These are phyloP conservation scores for Pyricularia grisea DNA, from an alignment of 2,329 filamentous ascomycete genomes.

Conservation along the genomic window DNA sequence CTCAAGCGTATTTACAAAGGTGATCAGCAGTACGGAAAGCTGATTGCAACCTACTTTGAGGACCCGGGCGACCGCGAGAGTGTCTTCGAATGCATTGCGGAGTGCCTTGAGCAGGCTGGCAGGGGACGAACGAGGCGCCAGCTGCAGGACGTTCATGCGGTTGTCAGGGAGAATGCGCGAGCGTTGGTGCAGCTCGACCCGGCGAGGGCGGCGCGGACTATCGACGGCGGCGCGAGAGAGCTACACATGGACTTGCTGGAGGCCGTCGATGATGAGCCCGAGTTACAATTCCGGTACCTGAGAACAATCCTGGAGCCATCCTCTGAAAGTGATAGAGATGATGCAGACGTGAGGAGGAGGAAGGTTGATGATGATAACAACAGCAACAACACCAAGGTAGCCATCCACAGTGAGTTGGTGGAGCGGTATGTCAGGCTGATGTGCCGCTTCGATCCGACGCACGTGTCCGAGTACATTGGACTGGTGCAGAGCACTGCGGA, in stretches of 20 bases:
- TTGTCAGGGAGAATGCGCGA: constrained; percentile 55
- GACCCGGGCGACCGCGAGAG: constrained; percentile 66
- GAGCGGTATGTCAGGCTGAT: constrained; percentile 86
- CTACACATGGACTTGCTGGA: constrained; percentile 59
- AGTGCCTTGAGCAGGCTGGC: constrained; percentile 46
- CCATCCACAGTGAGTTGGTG: constrained; percentile 50
- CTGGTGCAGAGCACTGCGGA: constrained; percentile 61
- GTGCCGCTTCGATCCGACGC: constrained; percentile 73
- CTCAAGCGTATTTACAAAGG: constrained; percentile 78
- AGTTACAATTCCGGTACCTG: constrained; percentile 69
- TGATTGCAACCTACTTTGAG: constrained; percentile 76
- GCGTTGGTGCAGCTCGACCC: constrained; percentile 62
- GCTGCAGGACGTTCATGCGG: constrained; percentile 56
- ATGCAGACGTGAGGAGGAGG: background rate
- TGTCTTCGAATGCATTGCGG: constrained; percentile 70
- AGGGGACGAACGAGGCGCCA: constrained; percentile 59
- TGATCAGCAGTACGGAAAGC: constrained; percentile 69
- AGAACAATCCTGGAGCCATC: constrained; percentile 61
- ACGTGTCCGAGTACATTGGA: constrained; percentile 80
- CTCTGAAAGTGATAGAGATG: background rate
- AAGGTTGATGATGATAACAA: background rate
- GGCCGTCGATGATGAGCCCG: constrained; percentile 48
- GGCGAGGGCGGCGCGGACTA: constrained; percentile 50
- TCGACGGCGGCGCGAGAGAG: constrained; percentile 52
- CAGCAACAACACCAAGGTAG: constrained; percentile 6